Percentiles rank a stretch among this genome's conserved stretches.
Conservation (phyloP, 805 yeast genomes). For the Phaffomyces thermotolerans region DNA sequence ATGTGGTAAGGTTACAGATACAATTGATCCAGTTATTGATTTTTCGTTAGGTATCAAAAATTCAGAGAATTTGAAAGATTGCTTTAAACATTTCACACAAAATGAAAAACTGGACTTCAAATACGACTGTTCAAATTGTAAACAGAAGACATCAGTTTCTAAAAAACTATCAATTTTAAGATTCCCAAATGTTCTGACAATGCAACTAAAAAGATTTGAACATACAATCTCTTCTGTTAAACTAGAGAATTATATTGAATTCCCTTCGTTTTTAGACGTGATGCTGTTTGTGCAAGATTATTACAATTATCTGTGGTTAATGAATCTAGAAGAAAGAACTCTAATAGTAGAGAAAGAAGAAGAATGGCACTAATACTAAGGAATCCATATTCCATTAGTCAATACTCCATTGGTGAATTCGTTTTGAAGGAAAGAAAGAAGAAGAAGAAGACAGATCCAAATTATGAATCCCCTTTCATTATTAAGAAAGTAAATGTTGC, state of each 20-base stretch:
- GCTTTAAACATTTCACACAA: constrained; percentile 70
- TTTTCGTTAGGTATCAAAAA: constrained; percentile 67
- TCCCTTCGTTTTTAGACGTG: constrained; percentile 71
- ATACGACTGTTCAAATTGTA: constrained; percentile 66
- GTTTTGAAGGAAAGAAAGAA: too few species aligned
- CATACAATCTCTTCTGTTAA: constrained; percentile 41
- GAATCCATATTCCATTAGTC: too few species aligned
- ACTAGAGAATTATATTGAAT: constrained; percentile 64
- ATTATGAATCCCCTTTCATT: too few species aligned
- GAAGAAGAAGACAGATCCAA: too few species aligned
- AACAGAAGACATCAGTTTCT: constrained; percentile 52
- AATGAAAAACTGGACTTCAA: constrained; percentile 69
- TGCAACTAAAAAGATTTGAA: constrained; percentile 71
- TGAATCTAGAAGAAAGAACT: too few species aligned
- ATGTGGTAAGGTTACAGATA: constrained; percentile 50
- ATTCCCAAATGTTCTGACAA: constrained; percentile 70
- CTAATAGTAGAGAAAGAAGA: too few species aligned
- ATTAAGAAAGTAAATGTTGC: too few species aligned
- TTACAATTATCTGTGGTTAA: too few species aligned
- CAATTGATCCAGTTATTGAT: constrained; percentile 87
- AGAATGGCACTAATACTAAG: too few species aligned
- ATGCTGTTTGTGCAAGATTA: too few species aligned
- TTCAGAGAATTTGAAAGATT: constrained; percentile 43
- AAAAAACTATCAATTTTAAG: constrained; percentile 65
- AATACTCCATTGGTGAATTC: too few species aligned